Conservation (phyloP, 2,329 filamentous ascomycete genomes). For the Fusarium sarcochroum region DNA sequence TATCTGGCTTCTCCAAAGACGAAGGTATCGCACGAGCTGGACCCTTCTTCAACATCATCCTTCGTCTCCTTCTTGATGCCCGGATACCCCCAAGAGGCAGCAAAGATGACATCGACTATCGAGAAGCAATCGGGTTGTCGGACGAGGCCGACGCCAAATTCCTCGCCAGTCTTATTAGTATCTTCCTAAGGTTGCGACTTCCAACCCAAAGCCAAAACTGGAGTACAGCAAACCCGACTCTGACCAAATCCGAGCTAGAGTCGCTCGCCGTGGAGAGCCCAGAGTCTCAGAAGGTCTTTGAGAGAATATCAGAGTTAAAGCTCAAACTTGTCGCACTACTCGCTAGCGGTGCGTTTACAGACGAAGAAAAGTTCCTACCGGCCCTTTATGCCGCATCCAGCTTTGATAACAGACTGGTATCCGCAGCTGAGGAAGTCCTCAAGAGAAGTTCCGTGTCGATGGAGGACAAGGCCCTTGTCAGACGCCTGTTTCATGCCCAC, state of each 20-base stretch:
- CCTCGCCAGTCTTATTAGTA: slow-evolving; percentile 81
- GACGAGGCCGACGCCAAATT: slow-evolving; percentile 78
- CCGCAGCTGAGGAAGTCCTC: slow-evolving; percentile 89
- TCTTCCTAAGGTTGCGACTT: slow-evolving; percentile 70
- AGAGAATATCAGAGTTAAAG: slow-evolving; percentile 63
- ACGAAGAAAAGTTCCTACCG: slow-evolving; percentile 86
- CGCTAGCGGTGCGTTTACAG: slow-evolving; percentile 86
- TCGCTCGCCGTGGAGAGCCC: slow-evolving; percentile 57
- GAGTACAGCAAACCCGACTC: slow-evolving; percentile 52
- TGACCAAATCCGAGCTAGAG: slow-evolving; percentile 50
- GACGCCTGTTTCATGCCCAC: slow-evolving; percentile 80
- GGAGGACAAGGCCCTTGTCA: slow-evolving; percentile 75
- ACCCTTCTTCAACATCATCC: slow-evolving; percentile 84
- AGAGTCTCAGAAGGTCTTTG: slow-evolving; percentile 73
- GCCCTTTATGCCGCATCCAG: slow-evolving; percentile 88
- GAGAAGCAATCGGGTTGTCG: slow-evolving; percentile 75
- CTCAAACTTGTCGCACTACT: slow-evolving; percentile 77
- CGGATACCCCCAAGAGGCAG: slow-evolving; percentile 82
- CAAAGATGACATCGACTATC: slow-evolving; percentile 80
- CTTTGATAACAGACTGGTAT: slow-evolving; percentile 82
- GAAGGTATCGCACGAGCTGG: slow-evolving; percentile 55
- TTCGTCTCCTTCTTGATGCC: slow-evolving; percentile 80
- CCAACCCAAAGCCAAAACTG: slow-evolving; percentile 52
- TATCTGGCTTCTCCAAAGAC: slow-evolving; percentile 53
- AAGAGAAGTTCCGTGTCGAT: slow-evolving; percentile 84